Percentiles rank a stretch among this genome's conserved stretches.
Conservation (phyloP, 495 filamentous ascomycete species). For the Astrothelium macrocarpum region DNA sequence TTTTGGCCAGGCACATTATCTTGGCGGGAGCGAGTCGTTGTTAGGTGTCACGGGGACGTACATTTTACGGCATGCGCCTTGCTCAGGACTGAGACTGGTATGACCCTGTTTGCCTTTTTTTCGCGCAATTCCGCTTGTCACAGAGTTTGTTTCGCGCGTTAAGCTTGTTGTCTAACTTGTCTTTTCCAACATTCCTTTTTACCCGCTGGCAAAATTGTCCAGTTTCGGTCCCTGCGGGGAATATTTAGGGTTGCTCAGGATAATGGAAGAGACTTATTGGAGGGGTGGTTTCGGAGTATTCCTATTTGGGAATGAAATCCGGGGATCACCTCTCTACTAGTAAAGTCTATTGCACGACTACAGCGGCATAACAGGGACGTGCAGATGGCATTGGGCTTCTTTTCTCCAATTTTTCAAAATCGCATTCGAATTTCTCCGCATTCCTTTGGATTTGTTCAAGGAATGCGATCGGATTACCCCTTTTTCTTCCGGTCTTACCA, state of each 20-base stretch:
- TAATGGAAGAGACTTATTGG: no score
- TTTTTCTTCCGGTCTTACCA: not conserved
- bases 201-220: not conserved
- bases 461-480: not conserved
- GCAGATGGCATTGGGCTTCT: not conserved
- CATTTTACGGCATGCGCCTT: no score
- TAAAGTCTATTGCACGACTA: not conserved
- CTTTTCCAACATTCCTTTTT: not conserved
- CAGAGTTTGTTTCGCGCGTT: not conserved
- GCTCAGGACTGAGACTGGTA: not conserved
- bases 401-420: not conserved
- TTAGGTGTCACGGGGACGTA: not conserved
- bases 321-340: not conserved
- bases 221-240: not conserved
- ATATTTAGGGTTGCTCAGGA: not conserved
- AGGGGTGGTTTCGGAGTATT: not conserved
- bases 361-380: not conserved
- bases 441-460: not conserved
- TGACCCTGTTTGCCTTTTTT: not conserved
- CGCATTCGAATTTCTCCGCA: slow-evolving; percentile 3
- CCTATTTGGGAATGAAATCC: not conserved
- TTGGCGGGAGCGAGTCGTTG: no score
- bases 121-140: not conserved
- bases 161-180: not conserved
- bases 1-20: not conserved